phyloP scores from a whole-genome alignment of 1,284 basidiomycete genomes.

The Mycosarcoma maydis region DNA sequence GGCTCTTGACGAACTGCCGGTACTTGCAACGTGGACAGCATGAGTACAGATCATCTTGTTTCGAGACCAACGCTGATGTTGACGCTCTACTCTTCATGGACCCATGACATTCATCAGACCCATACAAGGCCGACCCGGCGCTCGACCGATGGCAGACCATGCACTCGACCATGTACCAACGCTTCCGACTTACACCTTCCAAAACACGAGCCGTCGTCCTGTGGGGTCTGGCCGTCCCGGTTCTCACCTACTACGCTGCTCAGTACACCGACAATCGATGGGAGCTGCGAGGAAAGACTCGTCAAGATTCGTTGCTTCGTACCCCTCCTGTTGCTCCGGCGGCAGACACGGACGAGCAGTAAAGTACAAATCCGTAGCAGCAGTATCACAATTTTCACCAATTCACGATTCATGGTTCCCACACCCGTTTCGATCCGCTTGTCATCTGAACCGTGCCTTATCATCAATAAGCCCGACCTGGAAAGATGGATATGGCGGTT shows the following conservation, averaged over 20 bases:
- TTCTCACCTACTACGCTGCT: constrained; percentile 47
- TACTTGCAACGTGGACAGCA: too few species aligned
- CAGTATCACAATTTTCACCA: too few species aligned
- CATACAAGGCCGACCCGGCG: constrained; percentile 62
- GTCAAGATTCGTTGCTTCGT: constrained; percentile 47
- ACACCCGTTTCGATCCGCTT: not conserved
- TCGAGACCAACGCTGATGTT: too few species aligned
- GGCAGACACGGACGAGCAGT: constrained; percentile 25
- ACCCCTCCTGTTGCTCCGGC: constrained; percentile 33
- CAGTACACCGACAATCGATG: constrained; percentile 50
- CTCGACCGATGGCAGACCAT: constrained; percentile 63
- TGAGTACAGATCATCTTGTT: too few species aligned
- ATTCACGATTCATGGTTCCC: too few species aligned
- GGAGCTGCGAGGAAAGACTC: constrained; percentile 57
- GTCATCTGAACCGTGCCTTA: not conserved
- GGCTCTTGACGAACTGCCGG: too few species aligned
- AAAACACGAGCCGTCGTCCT: constrained; percentile 47
- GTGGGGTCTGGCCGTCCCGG: constrained; percentile 55
- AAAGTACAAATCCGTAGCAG: not conserved
- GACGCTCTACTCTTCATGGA: not conserved
- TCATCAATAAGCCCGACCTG: too few species aligned
- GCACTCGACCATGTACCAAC: constrained; percentile 65
- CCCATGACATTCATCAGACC: too few species aligned
- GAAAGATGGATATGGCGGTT: too few species aligned
- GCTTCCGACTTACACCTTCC: constrained; percentile 56